A percentile compares a stretch with the other conserved stretches of the same genome.
Conservation (phyloP, 179 eudicot genomes). For the Spinacia oleracea region DNA sequence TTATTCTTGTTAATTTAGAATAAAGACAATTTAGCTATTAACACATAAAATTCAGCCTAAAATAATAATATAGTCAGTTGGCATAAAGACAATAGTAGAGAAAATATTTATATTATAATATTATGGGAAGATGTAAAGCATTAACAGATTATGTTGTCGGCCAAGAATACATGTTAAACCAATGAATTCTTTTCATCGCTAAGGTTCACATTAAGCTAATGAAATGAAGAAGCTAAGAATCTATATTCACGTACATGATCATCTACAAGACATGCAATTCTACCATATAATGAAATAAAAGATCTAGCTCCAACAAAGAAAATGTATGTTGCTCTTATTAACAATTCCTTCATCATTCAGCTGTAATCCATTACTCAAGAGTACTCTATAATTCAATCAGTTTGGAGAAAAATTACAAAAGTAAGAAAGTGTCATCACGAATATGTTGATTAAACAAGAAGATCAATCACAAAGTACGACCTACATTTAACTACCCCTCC, state of each 20-base stretch:
- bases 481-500: no score
- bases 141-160: no score
- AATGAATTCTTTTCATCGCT: background rate
- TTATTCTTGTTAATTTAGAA: constrained; percentile 8
- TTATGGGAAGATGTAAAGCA: no score
- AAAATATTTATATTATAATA: no score
- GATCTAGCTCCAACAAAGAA: background rate
- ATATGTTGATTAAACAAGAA: no score
- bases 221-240: background rate
- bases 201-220: background rate
- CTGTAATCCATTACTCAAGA: no score
- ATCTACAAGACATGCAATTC: background rate
- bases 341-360: background rate
- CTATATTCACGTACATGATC: no score
- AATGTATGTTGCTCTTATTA: background rate
- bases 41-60: background rate
- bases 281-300: background rate
- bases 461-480: no score
- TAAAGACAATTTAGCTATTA: background rate
- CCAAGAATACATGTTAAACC: no score
- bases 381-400: background rate
- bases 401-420: no score
- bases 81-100: no score
- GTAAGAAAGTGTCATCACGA: no score
- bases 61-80: background rate